Evolutionary conservation across 805 yeast species (phyloP).

Genomic region (Teunomyces kruisii): DNA sequence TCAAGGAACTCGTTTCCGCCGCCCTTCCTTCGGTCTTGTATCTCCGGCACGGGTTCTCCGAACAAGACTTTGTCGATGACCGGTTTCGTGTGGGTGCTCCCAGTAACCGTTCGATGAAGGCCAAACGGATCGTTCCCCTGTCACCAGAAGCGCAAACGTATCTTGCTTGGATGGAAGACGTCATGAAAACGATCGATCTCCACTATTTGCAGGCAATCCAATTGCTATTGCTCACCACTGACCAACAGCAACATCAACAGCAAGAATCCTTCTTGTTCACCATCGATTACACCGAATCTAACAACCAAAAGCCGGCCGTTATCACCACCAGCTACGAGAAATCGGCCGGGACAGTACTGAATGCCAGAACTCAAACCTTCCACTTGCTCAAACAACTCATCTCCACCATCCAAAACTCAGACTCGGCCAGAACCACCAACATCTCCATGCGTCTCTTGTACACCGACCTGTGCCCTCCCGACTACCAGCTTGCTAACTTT

Average conservation of each 20-base stretch:
- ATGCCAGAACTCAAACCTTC: background rate
- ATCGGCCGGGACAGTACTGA: background rate
- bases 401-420: background rate
- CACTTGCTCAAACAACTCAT: background rate
- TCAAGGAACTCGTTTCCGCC: background rate
- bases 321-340: background rate
- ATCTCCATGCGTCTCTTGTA: background rate
- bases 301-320: background rate
- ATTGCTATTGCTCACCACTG: conserved; percentile 21
- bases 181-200: conserved; percentile 42
- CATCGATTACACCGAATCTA: conserved; percentile 36
- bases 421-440: background rate
- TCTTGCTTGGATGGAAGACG: conserved; percentile 53
- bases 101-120: conserved; percentile 17
- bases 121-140: conserved; percentile 46
- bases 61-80: background rate
- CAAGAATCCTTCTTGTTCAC: conserved; percentile 53
- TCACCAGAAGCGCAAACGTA: conserved; percentile 48
- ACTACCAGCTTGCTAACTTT: background rate
- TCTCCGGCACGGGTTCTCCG: conserved; percentile 4
- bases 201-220: conserved; percentile 46
- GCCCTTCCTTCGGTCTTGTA: conserved; percentile 1
- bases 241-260: conserved; percentile 43
- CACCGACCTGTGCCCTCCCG: conserved; percentile 1
- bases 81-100: background rate